phyloP scores from a whole-genome alignment of 2,329 filamentous ascomycete genomes.

The Trichothecium roseum region DNA sequence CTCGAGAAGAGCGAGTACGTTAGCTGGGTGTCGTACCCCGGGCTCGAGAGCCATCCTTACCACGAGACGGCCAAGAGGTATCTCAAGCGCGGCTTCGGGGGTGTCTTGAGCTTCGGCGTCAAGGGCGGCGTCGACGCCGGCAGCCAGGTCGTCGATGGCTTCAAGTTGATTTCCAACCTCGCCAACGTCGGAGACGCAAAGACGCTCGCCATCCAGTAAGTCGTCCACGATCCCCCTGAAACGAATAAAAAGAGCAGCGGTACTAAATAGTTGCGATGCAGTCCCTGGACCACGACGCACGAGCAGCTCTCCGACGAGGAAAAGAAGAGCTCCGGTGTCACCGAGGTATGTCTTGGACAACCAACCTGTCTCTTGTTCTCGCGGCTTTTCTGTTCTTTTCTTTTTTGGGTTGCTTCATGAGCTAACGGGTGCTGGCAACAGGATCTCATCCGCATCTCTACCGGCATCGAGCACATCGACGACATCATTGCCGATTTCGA shows the following conservation, averaged over 20 bases:
- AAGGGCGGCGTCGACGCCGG: slow-evolving; percentile 81
- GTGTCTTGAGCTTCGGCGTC: slow-evolving; percentile 86
- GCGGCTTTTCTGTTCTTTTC: too few relatives aligned
- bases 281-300: slow-evolving; percentile 87
- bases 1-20: slow-evolving; percentile 77
- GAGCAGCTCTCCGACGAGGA: slow-evolving; percentile 82
- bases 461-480: slow-evolving; percentile 93
- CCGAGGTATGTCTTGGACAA: slow-evolving; percentile 44
- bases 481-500: slow-evolving; percentile 95
- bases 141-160: slow-evolving; percentile 80
- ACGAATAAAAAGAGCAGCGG: neutral
- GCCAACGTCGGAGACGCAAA: slow-evolving; percentile 96
- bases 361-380: too few relatives aligned
- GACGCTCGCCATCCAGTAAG: slow-evolving; percentile 75
- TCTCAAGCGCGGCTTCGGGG: slow-evolving; percentile 72
- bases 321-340: slow-evolving; percentile 70
- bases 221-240: slow-evolving; percentile 2
- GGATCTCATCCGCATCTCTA: slow-evolving; percentile 89
- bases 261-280: slow-evolving; percentile 7
- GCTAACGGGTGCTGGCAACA: slow-evolving; percentile 20
- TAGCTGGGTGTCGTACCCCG: slow-evolving; percentile 89
- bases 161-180: slow-evolving; percentile 91
- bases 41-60: slow-evolving; percentile 69
- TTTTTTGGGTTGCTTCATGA: too few relatives aligned
- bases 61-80: slow-evolving; percentile 81